Evolutionary conservation across 129 eudicot species (phyloP), one percentile per base, ranked within the genome.

Genomic region (Dittrichia graveolens): DNA sequence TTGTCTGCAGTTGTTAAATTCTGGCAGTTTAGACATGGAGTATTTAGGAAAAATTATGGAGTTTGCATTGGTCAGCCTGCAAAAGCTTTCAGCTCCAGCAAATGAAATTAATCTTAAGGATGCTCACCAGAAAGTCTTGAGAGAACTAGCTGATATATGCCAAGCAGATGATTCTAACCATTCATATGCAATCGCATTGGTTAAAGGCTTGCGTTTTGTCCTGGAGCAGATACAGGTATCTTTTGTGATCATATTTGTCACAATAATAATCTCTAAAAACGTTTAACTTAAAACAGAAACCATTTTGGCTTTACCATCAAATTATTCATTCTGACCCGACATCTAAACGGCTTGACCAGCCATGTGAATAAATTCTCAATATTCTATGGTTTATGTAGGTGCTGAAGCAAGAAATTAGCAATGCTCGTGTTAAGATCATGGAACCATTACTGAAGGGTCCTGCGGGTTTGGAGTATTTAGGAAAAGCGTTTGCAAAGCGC

Each of bases 41-140:
- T 86, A 91, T 80, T 85, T 95, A 34, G 97, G 95, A 54, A 88
- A 83, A 75, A 83, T 95, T n/a, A 84, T 88, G 63, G 92, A 86
- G 79, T 95, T 81, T 71, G 89, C 96, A 3, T 65, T 95, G 80
- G 66, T 84, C 67, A 88, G 90, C 78, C 69, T 95, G 79, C 91
- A 87, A 69, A 95, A 88, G 88, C 97, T 95, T 53, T 91, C 99
- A 50, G 94, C 99, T 50, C 96, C 96, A 8, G 99, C 96, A 59
- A 78, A 82, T 67, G 96, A 88, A 66, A 86, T 57, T 44, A 84
- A 85, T 53, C 68, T 90, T 66, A 88, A 85, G 67, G 83, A 79
- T 58, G 75, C 85, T 41, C 96, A 88, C 67, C 82, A 86, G 72
- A 82, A 86, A 69, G 85, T 86, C 11, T 52, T 91, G 74, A 76